A percentile compares a stretch with the other conserved stretches of the same genome.
Conservation (phyloP, 1,284 basidiomycete species). For the Microbotryum scabiosae region DNA sequence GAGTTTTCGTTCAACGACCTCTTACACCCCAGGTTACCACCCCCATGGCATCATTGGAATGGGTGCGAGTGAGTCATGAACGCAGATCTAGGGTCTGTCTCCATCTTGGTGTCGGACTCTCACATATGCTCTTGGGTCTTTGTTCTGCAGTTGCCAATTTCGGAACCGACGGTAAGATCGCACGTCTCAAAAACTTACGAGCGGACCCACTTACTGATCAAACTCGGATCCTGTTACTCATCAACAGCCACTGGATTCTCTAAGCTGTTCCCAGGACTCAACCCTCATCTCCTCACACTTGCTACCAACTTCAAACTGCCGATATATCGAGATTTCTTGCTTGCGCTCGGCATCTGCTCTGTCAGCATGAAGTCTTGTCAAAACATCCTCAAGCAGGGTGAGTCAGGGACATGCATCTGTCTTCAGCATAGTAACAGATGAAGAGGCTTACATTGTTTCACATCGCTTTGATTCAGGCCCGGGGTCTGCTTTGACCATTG, state of each 20-base stretch:
- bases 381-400: constrained; percentile 69
- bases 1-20: not conserved
- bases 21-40: constrained; percentile 55
- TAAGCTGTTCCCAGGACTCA: constrained; percentile 77
- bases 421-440: not conserved
- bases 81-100: constrained; percentile 1
- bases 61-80: constrained; percentile 38
- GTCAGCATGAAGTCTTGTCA: constrained; percentile 85
- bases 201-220: not conserved
- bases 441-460: not conserved
- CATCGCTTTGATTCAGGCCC: constrained; percentile 31
- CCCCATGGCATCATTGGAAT: constrained; percentile 93
- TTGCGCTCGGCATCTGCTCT: constrained; percentile 78
- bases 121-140: not conserved
- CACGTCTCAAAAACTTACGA: not conserved
- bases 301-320: constrained; percentile 81
- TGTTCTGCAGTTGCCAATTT: constrained; percentile 62
- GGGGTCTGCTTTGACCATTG: constrained; percentile 73
- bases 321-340: constrained; percentile 75
- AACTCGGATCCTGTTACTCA: not conserved
- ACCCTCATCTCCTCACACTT: constrained; percentile 77
- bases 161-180: constrained; percentile 67
- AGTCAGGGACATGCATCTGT: constrained; percentile 42
- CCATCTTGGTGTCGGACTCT: not conserved
- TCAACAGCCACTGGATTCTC: constrained; percentile 83